These are phyloP conservation scores for Pestalotiopsis sp. DNA, from an alignment of 2,329 filamentous ascomycete genomes.

Conservation along the genomic window DNA sequence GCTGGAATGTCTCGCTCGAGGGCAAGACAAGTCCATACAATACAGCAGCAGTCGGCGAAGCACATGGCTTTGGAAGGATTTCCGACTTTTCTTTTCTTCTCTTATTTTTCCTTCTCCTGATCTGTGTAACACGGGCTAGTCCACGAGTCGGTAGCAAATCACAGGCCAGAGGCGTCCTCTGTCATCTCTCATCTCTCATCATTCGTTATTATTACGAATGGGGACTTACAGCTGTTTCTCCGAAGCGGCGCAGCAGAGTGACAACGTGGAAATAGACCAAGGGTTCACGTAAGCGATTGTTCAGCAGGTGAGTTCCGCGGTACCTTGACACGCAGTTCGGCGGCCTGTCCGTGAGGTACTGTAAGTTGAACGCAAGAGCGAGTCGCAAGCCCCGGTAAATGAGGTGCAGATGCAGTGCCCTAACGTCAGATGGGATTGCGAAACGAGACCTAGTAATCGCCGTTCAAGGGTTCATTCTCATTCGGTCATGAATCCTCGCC, in stretches of 20 bases:
- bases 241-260: neutral
- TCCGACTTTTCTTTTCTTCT: neutral
- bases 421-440: too few relatives aligned
- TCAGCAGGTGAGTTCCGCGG: neutral
- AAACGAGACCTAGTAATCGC: too few relatives aligned
- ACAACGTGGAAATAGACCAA: neutral
- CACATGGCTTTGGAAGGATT: neutral
- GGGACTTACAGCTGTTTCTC: neutral
- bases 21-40: neutral
- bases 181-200: too few relatives aligned
- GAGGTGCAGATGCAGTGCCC: too few relatives aligned
- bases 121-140: neutral
- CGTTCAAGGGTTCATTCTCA: too few relatives aligned
- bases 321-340: neutral
- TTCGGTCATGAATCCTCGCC: too few relatives aligned
- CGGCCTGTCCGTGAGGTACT: neutral
- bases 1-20: neutral
- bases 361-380: neutral
- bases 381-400: neutral
- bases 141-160: neutral
- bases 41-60: neutral
- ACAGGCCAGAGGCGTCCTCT: neutral
- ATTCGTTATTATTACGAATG: neutral
- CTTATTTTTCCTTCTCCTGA: neutral
- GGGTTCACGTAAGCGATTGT: neutral